These are phyloP conservation scores for Erodium moschatum DNA, from an alignment of 441 rosid species.

Conservation along the genomic window DNA sequence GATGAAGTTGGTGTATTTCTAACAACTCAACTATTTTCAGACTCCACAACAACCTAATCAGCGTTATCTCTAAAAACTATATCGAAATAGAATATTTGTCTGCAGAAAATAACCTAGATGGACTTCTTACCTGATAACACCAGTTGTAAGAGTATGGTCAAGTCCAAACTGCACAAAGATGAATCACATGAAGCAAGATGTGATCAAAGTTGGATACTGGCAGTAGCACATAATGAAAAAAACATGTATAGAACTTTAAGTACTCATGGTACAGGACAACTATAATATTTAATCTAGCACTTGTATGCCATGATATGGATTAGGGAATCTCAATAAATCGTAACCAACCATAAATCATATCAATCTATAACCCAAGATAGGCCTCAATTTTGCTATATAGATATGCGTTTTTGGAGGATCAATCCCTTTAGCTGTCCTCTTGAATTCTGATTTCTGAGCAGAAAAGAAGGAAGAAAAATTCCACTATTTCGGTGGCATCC, in stretches of 20 bases:
- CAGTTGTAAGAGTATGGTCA: slow-evolving; percentile 92
- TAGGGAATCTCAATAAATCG: not conserved
- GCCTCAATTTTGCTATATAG: not conserved
- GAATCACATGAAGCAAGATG: slow-evolving; percentile 8
- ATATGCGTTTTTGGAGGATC: not conserved
- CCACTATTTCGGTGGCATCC: not conserved
- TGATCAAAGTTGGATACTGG: not conserved
- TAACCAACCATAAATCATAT: not conserved
- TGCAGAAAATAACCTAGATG: not conserved
- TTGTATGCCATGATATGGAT: not conserved
- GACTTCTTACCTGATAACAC: slow-evolving; percentile 69
- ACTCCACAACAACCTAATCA: not conserved
- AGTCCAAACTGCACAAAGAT: slow-evolving; percentile 74
- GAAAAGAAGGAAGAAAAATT: not conserved
- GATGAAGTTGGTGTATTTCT: not conserved
- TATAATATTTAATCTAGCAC: not conserved
- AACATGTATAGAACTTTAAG: not conserved
- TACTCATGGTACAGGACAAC: not conserved
- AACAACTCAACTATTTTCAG: not conserved
- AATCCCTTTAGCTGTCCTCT: not conserved
- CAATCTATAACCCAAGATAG: not conserved
- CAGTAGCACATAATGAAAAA: too few species aligned
- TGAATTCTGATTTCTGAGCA: not conserved
- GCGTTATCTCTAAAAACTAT: not conserved
- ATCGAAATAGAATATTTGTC: not conserved